Conservation (phyloP, 768 basidiomycete genomes). For the Russula foetens region DNA sequence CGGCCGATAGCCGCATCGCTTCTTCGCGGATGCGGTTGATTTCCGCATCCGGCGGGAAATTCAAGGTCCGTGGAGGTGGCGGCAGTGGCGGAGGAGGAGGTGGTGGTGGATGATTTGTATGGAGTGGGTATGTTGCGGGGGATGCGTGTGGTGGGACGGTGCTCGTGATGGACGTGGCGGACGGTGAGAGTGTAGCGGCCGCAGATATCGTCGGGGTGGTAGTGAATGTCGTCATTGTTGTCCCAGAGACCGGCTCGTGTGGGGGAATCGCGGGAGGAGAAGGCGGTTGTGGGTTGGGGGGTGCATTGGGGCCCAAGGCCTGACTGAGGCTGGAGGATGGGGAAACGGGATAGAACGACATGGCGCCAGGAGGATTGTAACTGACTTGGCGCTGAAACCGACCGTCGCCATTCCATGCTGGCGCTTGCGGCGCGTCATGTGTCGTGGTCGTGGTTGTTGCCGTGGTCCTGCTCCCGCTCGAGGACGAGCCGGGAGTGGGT, state of each 20-base stretch:
- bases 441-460: slow-evolving; percentile 1
- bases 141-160: slow-evolving; percentile 1
- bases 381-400: slow-evolving; percentile 14
- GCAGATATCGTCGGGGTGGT: slow-evolving; percentile 10
- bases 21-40: slow-evolving; percentile 17
- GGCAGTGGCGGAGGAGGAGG: not conserved
- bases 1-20: slow-evolving; percentile 12
- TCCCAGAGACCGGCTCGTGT: slow-evolving; percentile 4
- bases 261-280: slow-evolving; percentile 7
- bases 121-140: slow-evolving; percentile 5
- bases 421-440: slow-evolving; percentile 13
- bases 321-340: slow-evolving; percentile 18
- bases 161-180: slow-evolving; percentile 10
- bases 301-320: slow-evolving; percentile 12
- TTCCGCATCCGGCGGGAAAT: slow-evolving; percentile 6
- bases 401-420: slow-evolving; percentile 11
- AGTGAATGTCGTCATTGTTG: slow-evolving; percentile 3
- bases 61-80: not conserved
- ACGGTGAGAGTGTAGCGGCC: slow-evolving; percentile 9
- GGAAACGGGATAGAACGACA: slow-evolving; percentile 14
- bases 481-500: slow-evolving; percentile 11
- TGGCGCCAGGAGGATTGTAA: slow-evolving; percentile 13
- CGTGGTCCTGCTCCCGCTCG: slow-evolving; percentile 11
- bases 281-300: slow-evolving; percentile 10
- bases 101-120: not conserved